These are phyloP conservation scores for Loxodes magnus DNA, from an alignment of 73 alveolate genomes.

Conservation along the genomic window DNA sequence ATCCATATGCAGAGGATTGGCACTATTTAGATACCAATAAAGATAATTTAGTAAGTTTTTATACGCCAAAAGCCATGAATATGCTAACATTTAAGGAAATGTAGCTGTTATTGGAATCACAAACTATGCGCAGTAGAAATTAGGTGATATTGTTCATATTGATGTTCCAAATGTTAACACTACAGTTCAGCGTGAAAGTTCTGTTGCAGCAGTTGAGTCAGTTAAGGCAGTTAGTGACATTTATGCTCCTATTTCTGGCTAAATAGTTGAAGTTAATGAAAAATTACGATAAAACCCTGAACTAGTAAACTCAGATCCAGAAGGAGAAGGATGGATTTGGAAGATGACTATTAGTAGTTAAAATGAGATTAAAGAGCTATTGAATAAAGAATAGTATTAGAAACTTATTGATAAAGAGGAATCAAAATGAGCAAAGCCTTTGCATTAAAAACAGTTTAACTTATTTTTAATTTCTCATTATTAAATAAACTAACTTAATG, in stretches of 20 bases:
- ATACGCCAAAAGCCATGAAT: too few relatives aligned
- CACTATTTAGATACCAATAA: too few relatives aligned
- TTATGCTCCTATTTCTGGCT: conserved; percentile 54
- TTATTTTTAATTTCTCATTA: too few relatives aligned
- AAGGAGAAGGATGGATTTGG: conserved; percentile 51
- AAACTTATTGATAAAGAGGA: conserved; percentile 28
- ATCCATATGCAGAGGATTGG: too few relatives aligned
- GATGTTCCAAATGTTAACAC: conserved; percentile 45
- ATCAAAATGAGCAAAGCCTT: too few relatives aligned
- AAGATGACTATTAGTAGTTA: conserved; percentile 31
- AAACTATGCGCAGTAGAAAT: conserved; percentile 50
- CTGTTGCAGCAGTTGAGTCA: conserved; percentile 63
- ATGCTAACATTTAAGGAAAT: too few relatives aligned
- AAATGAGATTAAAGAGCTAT: conserved; percentile 27
- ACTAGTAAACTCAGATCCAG: conserved; percentile 43
- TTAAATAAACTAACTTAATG: too few relatives aligned
- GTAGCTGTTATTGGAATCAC: conserved; percentile 63
- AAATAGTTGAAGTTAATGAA: conserved; percentile 41
- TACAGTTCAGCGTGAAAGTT: conserved; percentile 30
- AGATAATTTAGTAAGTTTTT: too few relatives aligned
- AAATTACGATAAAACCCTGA: conserved; percentile 37
- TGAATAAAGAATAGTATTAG: conserved; percentile 18
- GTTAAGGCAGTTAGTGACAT: conserved; percentile 69
- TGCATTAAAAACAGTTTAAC: too few relatives aligned
- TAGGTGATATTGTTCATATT: conserved; percentile 70